These are phyloP conservation scores for Aspergillus cristatus DNA, from an alignment of 495 filamentous ascomycete species.

Conservation along the genomic window DNA sequence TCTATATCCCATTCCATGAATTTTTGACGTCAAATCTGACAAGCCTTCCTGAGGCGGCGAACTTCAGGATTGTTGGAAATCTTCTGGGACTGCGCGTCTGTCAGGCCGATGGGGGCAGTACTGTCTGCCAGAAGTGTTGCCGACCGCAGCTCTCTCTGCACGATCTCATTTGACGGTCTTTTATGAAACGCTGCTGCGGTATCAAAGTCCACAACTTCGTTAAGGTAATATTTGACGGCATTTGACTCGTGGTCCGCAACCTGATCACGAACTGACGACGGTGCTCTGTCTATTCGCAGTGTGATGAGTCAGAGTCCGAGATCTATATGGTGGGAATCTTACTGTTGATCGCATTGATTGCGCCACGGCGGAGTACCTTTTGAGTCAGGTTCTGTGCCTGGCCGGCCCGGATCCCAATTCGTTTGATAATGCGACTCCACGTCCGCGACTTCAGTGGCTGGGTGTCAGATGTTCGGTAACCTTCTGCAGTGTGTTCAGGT, in stretches of 20 bases:
- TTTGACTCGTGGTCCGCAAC: conserved; percentile 7
- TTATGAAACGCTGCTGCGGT: conserved; percentile 4
- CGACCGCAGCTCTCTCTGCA: conserved; percentile 2
- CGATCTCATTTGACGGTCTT: conserved; percentile 4
- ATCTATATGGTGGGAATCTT: neutral
- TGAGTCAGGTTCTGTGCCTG: conserved; percentile 6
- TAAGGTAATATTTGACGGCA: conserved; percentile 8
- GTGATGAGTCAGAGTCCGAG: no score
- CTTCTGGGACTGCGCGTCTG: conserved; percentile 1
- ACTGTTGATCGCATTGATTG: conserved; percentile 10
- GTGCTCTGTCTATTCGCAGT: neutral
- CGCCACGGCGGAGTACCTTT: conserved; percentile 6
- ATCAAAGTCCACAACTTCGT: conserved; percentile 5
- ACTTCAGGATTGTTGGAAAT: neutral
- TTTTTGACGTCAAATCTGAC: neutral
- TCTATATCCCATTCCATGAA: conserved; percentile 5
- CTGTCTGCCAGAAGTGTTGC: conserved; percentile 1
- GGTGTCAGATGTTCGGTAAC: conserved; percentile 1
- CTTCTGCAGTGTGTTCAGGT: conserved; percentile 1
- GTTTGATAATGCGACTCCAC: conserved; percentile 7
- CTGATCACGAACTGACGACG: conserved; percentile 6
- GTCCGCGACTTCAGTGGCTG: conserved; percentile 5
- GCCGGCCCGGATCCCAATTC: conserved; percentile 2
- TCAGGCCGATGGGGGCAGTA: conserved; percentile 1
- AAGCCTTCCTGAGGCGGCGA: neutral